phyloP scores from a whole-genome alignment of 78 protist species.

The Monosiga brevicollis region DNA sequence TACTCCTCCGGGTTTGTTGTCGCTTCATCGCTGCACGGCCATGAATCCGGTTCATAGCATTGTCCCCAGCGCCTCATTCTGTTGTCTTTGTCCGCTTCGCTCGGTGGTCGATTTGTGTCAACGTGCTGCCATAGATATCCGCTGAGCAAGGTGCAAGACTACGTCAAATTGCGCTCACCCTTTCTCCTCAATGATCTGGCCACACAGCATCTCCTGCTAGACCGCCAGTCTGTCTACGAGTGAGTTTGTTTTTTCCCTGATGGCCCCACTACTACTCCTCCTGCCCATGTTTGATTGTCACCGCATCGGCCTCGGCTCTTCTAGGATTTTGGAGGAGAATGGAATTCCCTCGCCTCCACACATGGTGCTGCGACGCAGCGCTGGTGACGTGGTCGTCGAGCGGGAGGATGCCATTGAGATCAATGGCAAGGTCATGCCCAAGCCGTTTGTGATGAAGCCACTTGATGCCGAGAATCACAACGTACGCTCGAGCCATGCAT shows the following conservation, averaged over 20 bases:
- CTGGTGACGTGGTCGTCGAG: constrained; percentile 1
- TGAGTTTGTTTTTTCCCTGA: background rate
- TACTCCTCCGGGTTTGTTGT: constrained; percentile 71
- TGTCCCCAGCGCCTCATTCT: too few relatives aligned
- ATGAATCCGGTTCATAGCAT: background rate
- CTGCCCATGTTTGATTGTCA: background rate
- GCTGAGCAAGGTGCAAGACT: constrained; percentile 3
- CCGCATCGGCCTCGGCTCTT: too few relatives aligned
- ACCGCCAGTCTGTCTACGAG: constrained; percentile 22
- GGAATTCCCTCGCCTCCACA: constrained; percentile 54
- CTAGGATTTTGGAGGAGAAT: background rate
- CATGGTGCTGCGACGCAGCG: background rate
- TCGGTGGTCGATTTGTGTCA: background rate
- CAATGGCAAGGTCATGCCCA: constrained; percentile 14
- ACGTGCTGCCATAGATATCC: background rate
- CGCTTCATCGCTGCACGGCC: constrained; percentile 53
- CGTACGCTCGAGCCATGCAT: too few relatives aligned
- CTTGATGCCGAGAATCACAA: constrained; percentile 84
- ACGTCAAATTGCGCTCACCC: constrained; percentile 44
- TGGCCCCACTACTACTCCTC: too few relatives aligned
- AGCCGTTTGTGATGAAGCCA: constrained; percentile 94
- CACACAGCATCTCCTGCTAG: constrained; percentile 37
- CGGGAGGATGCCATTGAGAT: constrained; percentile 37
- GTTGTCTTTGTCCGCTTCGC: background rate
- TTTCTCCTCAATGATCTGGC: constrained; percentile 60